Percentiles rank a stretch among this genome's conserved stretches.
Conservation (phyloP, 2,329 filamentous ascomycete species). For the Dothiorella sarmentorum region DNA sequence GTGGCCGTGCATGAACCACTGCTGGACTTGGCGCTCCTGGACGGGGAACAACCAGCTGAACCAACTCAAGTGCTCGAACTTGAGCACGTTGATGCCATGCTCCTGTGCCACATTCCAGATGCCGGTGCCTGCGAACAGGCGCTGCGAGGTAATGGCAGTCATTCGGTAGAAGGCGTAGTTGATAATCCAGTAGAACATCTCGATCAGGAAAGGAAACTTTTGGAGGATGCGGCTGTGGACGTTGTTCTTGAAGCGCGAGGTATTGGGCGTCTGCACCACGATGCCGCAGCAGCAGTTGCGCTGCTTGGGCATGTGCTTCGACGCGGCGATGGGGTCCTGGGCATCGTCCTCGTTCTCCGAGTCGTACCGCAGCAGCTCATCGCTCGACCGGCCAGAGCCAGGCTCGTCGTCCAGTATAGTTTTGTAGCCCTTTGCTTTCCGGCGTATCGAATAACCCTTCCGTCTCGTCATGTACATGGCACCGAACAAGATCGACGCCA, state of each 20-base stretch:
- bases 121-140: slow-evolving; percentile 50
- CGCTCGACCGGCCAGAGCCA: slow-evolving; percentile 36
- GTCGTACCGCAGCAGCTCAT: slow-evolving; percentile 38
- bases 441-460: slow-evolving; percentile 43
- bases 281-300: slow-evolving; percentile 53
- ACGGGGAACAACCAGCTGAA: slow-evolving; percentile 53
- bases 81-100: slow-evolving; percentile 54
- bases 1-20: slow-evolving; percentile 56
- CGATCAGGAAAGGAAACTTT: slow-evolving; percentile 66
- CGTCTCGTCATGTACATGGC: slow-evolving; percentile 49
- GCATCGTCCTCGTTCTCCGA: slow-evolving; percentile 37
- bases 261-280: slow-evolving; percentile 54
- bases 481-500: slow-evolving; percentile 48
- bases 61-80: slow-evolving; percentile 51
- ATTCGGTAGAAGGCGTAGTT: slow-evolving; percentile 63
- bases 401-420: slow-evolving; percentile 33
- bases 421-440: slow-evolving; percentile 24
- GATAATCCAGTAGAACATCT: slow-evolving; percentile 72
- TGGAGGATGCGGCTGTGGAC: slow-evolving; percentile 61
- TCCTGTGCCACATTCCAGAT: slow-evolving; percentile 56
- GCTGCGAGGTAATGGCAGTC: slow-evolving; percentile 52
- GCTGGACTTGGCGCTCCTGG: slow-evolving; percentile 52
- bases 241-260: slow-evolving; percentile 58
- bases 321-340: slow-evolving; percentile 31
- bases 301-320: slow-evolving; percentile 47